Percentiles rank a stretch among this genome's conserved stretches.
These are phyloP conservation scores for Wickerhamomyces mucosus DNA, from an alignment of 805 yeast species.

Conservation along the genomic window DNA sequence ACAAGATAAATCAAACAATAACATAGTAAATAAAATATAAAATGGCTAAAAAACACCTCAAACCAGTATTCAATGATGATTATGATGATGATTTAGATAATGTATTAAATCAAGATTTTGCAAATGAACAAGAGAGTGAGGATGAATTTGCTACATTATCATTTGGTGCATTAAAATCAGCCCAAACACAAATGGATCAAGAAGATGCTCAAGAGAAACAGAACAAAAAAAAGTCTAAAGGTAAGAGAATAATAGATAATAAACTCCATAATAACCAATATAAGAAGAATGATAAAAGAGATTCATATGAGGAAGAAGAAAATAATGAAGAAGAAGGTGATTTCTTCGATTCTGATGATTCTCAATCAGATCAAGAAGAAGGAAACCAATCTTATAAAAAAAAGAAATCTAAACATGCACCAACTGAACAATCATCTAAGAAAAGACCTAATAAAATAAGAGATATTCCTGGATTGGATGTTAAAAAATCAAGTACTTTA, in stretches of 20 bases:
- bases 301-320: conserved; percentile 1
- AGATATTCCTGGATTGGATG: conserved; percentile 59
- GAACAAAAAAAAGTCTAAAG: conserved; percentile 2
- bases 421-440: conserved; percentile 70
- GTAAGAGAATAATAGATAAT: background rate
- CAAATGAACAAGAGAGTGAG: conserved; percentile 19
- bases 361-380: conserved; percentile 15
- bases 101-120: conserved; percentile 4
- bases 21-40: no score
- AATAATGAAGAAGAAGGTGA: conserved; percentile 16
- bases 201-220: conserved; percentile 5
- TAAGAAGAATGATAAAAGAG: conserved; percentile 1
- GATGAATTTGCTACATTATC: conserved; percentile 44
- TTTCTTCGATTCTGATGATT: conserved; percentile 26
- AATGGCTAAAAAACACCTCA: conserved; percentile 11
- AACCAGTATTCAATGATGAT: conserved; percentile 12
- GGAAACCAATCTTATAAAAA: conserved; percentile 6
- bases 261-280: conserved; percentile 1
- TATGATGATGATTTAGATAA: conserved; percentile 14
- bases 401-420: conserved; percentile 73
- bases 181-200: conserved; percentile 35
- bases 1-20: no score
- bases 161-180: conserved; percentile 54
- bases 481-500: conserved; percentile 29
- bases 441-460: conserved; percentile 61